Conservation (phyloP, 1,139 yeast species). For the Geotrichum australiense region DNA sequence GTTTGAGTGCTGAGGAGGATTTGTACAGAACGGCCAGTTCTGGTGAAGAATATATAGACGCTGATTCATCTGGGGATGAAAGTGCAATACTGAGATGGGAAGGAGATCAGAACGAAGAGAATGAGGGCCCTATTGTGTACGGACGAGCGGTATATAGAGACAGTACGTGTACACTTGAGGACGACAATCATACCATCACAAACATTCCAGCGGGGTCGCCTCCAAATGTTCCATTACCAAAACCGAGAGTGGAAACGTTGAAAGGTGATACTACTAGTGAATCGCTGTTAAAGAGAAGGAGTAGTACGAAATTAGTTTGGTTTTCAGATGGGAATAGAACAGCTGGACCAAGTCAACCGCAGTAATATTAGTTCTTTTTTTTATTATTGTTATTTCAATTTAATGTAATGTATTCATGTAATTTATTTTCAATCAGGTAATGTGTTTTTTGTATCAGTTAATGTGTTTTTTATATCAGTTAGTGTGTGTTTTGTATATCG, state of each 20-base stretch:
- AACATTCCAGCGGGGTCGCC: neutral
- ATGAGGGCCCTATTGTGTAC: constrained; percentile 6
- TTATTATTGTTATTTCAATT: too few relatives aligned
- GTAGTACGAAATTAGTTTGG: constrained; percentile 2
- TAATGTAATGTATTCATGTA: too few relatives aligned
- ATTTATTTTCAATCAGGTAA: too few relatives aligned
- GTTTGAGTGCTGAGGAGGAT: constrained; percentile 16
- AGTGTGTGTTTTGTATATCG: too few relatives aligned
- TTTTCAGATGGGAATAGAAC: neutral
- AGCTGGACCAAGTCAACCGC: too few relatives aligned
- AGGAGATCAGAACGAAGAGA: constrained; percentile 29
- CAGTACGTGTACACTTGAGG: constrained; percentile 4
- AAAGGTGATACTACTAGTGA: neutral
- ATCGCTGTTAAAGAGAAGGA: neutral
- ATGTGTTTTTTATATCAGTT: too few relatives aligned
- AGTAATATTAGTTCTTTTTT: too few relatives aligned
- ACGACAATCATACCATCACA: constrained; percentile 11
- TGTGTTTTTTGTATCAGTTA: too few relatives aligned
- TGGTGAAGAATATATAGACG: constrained; percentile 20
- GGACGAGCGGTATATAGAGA: constrained; percentile 16
- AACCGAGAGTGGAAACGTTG: constrained; percentile 1
- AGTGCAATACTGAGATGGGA: constrained; percentile 30
- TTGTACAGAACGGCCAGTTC: constrained; percentile 25
- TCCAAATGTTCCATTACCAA: constrained; percentile 2
- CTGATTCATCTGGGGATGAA: constrained; percentile 19